Evolutionary conservation across 2,329 filamentous ascomycete species (phyloP).

Genomic region (Metarhizium guizhouense): DNA sequence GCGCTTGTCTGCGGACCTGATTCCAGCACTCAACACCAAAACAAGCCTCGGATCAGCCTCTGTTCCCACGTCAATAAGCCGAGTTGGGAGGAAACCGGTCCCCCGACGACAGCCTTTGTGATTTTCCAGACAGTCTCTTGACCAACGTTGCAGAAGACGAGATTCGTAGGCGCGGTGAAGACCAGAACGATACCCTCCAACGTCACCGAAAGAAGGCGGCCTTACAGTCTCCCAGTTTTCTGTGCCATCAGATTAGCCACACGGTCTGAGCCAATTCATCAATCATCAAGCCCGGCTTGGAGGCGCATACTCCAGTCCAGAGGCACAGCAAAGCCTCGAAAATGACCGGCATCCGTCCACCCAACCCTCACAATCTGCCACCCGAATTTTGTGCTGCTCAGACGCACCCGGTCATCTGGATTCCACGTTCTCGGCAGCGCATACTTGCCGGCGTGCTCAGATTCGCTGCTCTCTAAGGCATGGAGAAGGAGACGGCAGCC

Average conservation of each 20-base stretch:
- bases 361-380: constrained; percentile 1
- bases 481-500: neutral
- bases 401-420: neutral
- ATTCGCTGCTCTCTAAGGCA: neutral
- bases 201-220: neutral
- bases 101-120: neutral
- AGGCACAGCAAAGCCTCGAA: neutral
- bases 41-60: neutral
- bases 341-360: neutral
- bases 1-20: neutral
- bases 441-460: neutral
- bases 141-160: neutral
- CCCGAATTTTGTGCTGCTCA: constrained; percentile 2
- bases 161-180: neutral
- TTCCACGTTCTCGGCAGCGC: neutral
- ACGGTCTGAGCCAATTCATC: neutral
- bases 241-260: neutral
- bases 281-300: too few relatives aligned
- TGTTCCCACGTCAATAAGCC: neutral
- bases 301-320: neutral
- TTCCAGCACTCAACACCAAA: neutral
- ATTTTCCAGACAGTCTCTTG: neutral
- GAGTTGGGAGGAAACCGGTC: neutral
- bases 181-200: neutral
- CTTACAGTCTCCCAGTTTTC: neutral